Conservation (phyloP, 176 grass and related monocot genomes). For the Tillandsia leiboldiana region DNA sequence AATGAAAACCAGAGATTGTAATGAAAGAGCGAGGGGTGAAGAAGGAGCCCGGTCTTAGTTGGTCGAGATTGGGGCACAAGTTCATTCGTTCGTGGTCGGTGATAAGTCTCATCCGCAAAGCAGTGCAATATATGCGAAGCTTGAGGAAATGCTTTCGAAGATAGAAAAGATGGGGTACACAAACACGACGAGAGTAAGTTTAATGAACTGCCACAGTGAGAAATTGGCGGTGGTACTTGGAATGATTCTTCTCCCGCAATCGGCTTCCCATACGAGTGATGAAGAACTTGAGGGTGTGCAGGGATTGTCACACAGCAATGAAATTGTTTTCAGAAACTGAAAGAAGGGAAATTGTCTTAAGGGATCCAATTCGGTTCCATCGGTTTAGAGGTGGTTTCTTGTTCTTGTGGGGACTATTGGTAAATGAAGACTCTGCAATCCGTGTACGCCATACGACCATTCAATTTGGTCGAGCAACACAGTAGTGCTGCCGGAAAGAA, state of each 20-base stretch:
- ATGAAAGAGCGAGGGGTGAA: slow-evolving; percentile 71
- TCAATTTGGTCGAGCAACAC: background rate
- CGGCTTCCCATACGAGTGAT: slow-evolving; percentile 49
- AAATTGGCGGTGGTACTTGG: slow-evolving; percentile 54
- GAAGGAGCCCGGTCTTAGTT: slow-evolving; percentile 71
- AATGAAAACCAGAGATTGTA: slow-evolving; percentile 41
- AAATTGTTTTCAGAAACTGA: slow-evolving; percentile 43
- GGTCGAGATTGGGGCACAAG: slow-evolving; percentile 36
- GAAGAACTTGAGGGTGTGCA: slow-evolving; percentile 63
- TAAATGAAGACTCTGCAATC: background rate
- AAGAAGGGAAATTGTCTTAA: slow-evolving; percentile 25
- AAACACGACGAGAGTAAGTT: slow-evolving; percentile 7
- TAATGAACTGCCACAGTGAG: slow-evolving; percentile 49
- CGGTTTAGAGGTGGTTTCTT: slow-evolving; percentile 24
- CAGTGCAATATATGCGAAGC: slow-evolving; percentile 36
- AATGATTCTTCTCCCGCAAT: slow-evolving; percentile 39
- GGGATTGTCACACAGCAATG: slow-evolving; percentile 52
- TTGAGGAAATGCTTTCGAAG: slow-evolving; percentile 45
- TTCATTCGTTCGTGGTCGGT: slow-evolving; percentile 63
- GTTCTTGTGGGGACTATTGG: slow-evolving; percentile 23
- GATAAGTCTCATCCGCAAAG: slow-evolving; percentile 48
- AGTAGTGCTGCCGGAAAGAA: too few relatives aligned
- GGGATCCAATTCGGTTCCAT: slow-evolving; percentile 18
- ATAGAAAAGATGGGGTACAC: slow-evolving; percentile 20
- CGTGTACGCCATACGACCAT: background rate